Base-by-base conservation (phyloP, 306 rosid genomes). In the Pueraria montana region DNA sequence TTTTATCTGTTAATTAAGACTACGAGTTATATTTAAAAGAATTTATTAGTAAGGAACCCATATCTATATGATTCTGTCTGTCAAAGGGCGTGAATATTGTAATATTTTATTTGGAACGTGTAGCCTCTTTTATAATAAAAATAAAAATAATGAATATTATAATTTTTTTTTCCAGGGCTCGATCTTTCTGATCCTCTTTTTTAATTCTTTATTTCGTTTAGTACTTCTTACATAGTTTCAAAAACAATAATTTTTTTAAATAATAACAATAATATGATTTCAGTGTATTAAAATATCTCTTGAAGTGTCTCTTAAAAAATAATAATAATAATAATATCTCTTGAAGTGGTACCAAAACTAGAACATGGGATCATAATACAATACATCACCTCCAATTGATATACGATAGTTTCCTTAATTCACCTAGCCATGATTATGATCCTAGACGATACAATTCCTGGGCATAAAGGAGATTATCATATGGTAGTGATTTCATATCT, bases 401-500 rank as follows among this genome's bases (percentile, higher is more conserved):
- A 55, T 34, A 34, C 38, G 34, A 11, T 40, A n/a, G 17, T 27
- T 74, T 67, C 6, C 40, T 66, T 26, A 13, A 26, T 73, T 78
- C 69, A 65, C 21, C n/a, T 4, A 26, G 6, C 10, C 43, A 72
- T 82, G 81, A 72, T 72, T 77, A 46, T 77, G 70, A 4, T 82
- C 9, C 6, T 11, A 26, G 72, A 62, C 32, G 49, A 76, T 52
- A 59, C 24, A 49, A 40, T 14, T 24, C 24, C 1, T 36, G 45
- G 50, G 32, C 34, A 36, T 38, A 74, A 86, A 80, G 34, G 34
- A 53, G 58, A 80, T 36, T 63, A 34, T 64, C 24, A 52, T 18
- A 70, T 74, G 70, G 50, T 80, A 84, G 90, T 84, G 84, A 72
- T 77, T 80, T 87, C 86, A 87, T 53, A 80, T 84, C 87, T 46